Evolutionary conservation across 306 rosid species (phyloP).

Genomic region (Vigna angularis): DNA sequence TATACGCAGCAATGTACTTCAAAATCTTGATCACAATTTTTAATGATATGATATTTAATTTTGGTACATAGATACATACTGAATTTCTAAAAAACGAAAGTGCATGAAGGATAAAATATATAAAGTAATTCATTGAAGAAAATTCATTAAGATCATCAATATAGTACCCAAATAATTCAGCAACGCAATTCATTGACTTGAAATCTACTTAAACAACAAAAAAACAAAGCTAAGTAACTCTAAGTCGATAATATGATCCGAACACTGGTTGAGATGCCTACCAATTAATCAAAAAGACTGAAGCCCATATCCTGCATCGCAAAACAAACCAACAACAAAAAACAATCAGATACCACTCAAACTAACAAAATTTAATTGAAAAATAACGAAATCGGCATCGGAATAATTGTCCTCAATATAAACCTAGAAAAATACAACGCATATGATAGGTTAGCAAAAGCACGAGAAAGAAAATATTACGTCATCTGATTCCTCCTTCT

Average conservation of each 20-base stretch:
- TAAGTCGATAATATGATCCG: neutral
- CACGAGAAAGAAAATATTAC: slow-evolving; percentile 45
- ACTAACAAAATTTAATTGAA: neutral
- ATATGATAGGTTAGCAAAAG: neutral
- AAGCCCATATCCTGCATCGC: slow-evolving; percentile 72
- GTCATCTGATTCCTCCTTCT: slow-evolving; percentile 76
- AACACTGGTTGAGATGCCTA: neutral
- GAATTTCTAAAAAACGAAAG: neutral
- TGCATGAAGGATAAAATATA: neutral
- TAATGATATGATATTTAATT: neutral
- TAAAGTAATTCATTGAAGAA: neutral
- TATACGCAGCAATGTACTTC: neutral
- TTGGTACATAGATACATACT: neutral
- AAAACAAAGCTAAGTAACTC: slow-evolving; percentile 9
- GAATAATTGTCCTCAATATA: neutral
- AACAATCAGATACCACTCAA: slow-evolving; percentile 6
- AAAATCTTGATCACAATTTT: neutral
- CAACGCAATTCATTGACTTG: neutral
- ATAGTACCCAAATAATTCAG: slow-evolving; percentile 11
- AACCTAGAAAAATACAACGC: neutral
- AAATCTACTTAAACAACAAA: slow-evolving; percentile 8
- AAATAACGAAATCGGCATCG: neutral
- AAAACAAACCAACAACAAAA: slow-evolving; percentile 3
- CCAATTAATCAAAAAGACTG: slow-evolving; percentile 73
- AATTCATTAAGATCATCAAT: slow-evolving; percentile 9